Percentiles rank a stretch among this genome's conserved stretches.
phyloP scores from a whole-genome alignment of 495 filamentous ascomycete species.

The Penicillium samsonianum region DNA sequence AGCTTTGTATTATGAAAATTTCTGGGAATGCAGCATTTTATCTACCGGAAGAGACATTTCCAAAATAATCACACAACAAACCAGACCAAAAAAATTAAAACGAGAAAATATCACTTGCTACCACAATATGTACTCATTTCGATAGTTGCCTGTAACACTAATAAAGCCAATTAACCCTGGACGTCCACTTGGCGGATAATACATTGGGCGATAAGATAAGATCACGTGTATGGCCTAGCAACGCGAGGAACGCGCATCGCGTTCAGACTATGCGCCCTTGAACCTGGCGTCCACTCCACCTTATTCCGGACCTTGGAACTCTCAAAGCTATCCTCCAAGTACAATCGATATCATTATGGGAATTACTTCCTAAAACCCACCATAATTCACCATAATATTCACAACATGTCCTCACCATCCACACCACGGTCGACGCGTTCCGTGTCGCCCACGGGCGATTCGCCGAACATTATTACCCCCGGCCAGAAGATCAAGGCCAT shows the following conservation, averaged over 20 bases:
- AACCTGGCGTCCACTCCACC: conserved; percentile 1
- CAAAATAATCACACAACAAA: neutral
- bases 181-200: neutral
- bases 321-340: neutral
- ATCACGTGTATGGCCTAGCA: conserved; percentile 26
- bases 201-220: conserved; percentile 23
- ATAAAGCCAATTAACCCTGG: neutral
- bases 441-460: conserved; percentile 34
- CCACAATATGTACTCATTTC: too few species aligned
- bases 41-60: neutral
- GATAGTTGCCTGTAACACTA: neutral
- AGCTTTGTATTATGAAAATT: conserved; percentile 24
- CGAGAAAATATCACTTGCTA: neutral
- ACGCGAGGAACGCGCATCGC: conserved; percentile 36
- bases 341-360: conserved; percentile 17
- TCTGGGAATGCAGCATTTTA: neutral
- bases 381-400: neutral
- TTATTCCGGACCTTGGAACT: conserved; percentile 13
- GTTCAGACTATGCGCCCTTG: conserved; percentile 32
- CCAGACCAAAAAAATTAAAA: neutral
- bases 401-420: conserved; percentile 43
- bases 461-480: conserved; percentile 59
- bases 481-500: conserved; percentile 69
- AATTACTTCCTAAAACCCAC: neutral
- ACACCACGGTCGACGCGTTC: conserved; percentile 48